Conservation (phyloP, 2,329 filamentous ascomycete genomes). For the Colletotrichum cereale region DNA sequence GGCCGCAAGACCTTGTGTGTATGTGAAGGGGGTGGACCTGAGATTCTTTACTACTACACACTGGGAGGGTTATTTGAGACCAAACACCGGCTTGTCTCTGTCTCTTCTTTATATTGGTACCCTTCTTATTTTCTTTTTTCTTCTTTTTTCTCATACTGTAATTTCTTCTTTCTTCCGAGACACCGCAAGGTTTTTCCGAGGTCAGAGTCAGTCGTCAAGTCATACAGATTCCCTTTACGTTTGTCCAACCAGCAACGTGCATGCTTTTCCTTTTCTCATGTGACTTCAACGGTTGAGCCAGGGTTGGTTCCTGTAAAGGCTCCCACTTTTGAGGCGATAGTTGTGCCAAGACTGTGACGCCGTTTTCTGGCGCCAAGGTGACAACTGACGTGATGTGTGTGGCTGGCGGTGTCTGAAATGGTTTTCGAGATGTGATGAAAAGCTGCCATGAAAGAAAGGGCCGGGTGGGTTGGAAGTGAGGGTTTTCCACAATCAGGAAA, state of each 20-base stretch:
- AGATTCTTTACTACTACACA: slow-evolving; percentile 40
- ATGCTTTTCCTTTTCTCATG: slow-evolving; percentile 11
- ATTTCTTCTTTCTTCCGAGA: slow-evolving; percentile 43
- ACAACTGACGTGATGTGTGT: background rate
- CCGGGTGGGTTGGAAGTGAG: no score
- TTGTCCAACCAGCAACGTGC: slow-evolving; percentile 26
- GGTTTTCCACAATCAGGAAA: background rate
- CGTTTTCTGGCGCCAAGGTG: background rate
- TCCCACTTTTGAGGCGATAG: background rate
- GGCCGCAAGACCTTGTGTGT: slow-evolving; percentile 31
- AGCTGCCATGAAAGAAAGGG: background rate
- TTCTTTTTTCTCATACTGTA: slow-evolving; percentile 36
- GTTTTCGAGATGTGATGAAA: background rate
- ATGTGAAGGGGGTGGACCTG: slow-evolving; percentile 37
- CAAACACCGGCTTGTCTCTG: slow-evolving; percentile 39
- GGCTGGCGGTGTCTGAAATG: background rate
- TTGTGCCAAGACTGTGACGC: slow-evolving; percentile 1
- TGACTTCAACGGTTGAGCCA: slow-evolving; percentile 30
- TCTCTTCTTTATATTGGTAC: slow-evolving; percentile 42
- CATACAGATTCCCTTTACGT: slow-evolving; percentile 41
- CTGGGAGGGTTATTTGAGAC: slow-evolving; percentile 40
- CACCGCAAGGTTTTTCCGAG: slow-evolving; percentile 39
- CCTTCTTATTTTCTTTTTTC: slow-evolving; percentile 26
- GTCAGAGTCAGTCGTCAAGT: slow-evolving; percentile 40
- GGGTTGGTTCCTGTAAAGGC: background rate